Percentiles rank a stretch among this genome's conserved stretches.
Evolutionary conservation across 1,284 basidiomycete species (phyloP).

Genomic region (Austroboletus rostrupii): DNA sequence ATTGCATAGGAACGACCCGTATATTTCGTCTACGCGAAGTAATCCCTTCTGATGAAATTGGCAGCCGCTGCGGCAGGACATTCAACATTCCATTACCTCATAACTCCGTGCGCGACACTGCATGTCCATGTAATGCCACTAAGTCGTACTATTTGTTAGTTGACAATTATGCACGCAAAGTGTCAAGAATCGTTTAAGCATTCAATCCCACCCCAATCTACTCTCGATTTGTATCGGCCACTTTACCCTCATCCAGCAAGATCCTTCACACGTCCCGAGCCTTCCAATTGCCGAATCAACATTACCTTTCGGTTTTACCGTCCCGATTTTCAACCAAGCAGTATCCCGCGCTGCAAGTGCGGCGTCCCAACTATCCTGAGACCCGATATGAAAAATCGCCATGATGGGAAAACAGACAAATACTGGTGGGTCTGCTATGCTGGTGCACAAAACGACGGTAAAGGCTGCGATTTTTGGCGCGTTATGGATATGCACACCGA

Average conservation of each 20-base stretch:
- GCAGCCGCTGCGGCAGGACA: constrained; percentile 60
- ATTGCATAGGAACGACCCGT: constrained; percentile 59
- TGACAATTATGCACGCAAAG: constrained; percentile 89
- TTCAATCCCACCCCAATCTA: constrained; percentile 69
- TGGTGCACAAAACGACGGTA: constrained; percentile 77
- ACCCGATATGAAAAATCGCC: constrained; percentile 74
- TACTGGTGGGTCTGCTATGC: constrained; percentile 90
- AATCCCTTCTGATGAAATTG: constrained; percentile 54
- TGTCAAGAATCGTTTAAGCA: constrained; percentile 90
- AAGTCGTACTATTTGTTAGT: constrained; percentile 34
- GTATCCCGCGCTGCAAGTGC: constrained; percentile 75
- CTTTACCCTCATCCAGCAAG: constrained; percentile 43
- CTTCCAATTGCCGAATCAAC: constrained; percentile 77
- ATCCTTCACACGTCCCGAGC: constrained; percentile 33
- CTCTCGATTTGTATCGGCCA: constrained; percentile 75
- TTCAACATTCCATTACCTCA: constrained; percentile 82
- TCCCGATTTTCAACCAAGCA: constrained; percentile 75
- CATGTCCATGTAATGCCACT: neutral
- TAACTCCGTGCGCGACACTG: constrained; percentile 61
- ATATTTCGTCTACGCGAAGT: constrained; percentile 77
- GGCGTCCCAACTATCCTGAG: constrained; percentile 72
- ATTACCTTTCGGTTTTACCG: constrained; percentile 88
- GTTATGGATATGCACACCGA: constrained; percentile 75
- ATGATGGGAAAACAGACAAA: constrained; percentile 44
- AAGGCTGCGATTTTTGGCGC: constrained; percentile 81